Conservation (phyloP, 164 flowering plant genomes). For the Sextonia rubra region DNA sequence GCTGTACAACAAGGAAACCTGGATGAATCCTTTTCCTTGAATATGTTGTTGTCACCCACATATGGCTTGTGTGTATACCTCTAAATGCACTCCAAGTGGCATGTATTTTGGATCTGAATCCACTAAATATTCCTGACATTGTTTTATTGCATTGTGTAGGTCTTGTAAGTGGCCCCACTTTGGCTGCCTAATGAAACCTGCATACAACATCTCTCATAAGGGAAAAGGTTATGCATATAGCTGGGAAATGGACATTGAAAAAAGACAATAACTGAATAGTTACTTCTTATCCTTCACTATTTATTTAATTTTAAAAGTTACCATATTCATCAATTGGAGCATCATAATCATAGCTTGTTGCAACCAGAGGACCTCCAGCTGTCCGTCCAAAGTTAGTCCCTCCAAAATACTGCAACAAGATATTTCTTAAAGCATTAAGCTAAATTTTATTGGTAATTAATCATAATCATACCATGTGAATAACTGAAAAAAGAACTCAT, state of each 20-base stretch:
- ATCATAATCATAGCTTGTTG: constrained; percentile 70
- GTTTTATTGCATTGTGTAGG: constrained; percentile 57
- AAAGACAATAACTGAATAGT: not conserved
- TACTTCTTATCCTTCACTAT: not conserved
- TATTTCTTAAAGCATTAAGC: not conserved
- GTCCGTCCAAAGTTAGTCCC: constrained; percentile 75
- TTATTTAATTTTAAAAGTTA: constrained; percentile 7
- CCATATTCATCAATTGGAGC: constrained; percentile 72
- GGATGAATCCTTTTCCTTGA: not conserved
- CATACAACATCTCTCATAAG: constrained; percentile 13
- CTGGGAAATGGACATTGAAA: not conserved
- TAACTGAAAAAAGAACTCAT: not conserved
- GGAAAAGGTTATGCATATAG: not conserved
- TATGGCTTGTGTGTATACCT: constrained; percentile 28
- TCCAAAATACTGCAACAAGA: constrained; percentile 47
- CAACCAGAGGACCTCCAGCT: constrained; percentile 58
- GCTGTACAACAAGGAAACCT: not conserved
- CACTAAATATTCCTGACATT: constrained; percentile 42
- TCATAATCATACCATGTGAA: too few species aligned
- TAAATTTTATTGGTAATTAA: too few species aligned
- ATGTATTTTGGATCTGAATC: constrained; percentile 33
- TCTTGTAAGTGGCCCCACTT: constrained; percentile 68
- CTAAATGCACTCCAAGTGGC: constrained; percentile 42
- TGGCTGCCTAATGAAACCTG: constrained; percentile 60
- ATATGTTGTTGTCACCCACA: not conserved